Conservation (phyloP, 2,329 filamentous ascomycete species). For the Monilinia fructicola region DNA sequence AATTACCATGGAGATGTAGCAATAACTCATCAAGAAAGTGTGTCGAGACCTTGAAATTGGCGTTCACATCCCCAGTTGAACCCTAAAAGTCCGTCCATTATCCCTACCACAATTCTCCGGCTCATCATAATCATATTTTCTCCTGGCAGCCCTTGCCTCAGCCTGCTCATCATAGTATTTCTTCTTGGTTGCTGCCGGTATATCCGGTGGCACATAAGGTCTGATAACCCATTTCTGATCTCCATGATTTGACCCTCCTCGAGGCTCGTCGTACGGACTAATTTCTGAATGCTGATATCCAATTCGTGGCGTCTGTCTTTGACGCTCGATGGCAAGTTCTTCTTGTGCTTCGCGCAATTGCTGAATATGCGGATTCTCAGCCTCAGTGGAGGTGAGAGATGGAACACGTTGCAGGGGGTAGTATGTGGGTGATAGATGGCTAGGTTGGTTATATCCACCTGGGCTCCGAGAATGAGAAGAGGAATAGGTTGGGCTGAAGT, state of each 20-base stretch:
- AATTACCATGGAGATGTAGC: not conserved
- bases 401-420: not conserved
- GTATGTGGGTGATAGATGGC: conserved; percentile 1
- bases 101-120: conserved; percentile 17
- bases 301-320: not conserved
- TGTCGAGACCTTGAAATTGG: not conserved
- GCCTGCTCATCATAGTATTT: conserved; percentile 1
- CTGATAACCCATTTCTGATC: conserved; percentile 16
- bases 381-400: conserved; percentile 15
- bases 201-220: conserved; percentile 10
- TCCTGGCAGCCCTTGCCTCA: not conserved
- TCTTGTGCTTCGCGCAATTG: conserved; percentile 9
- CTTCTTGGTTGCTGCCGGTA: conserved; percentile 8
- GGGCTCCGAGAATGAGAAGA: not conserved
- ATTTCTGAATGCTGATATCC: conserved; percentile 5
- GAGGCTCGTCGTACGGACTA: not conserved
- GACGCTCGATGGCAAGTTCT: conserved; percentile 14
- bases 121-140: conserved; percentile 17
- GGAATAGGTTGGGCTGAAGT: not conserved
- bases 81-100: not conserved
- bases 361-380: conserved; percentile 12
- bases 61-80: not conserved
- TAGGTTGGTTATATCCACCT: not conserved
- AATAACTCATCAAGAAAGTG: not conserved
- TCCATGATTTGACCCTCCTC: not conserved